A percentile compares a stretch with the other conserved stretches of the same genome.
phyloP scores from a whole-genome alignment of 2,329 filamentous ascomycete genomes.

The Fusarium foetens region DNA sequence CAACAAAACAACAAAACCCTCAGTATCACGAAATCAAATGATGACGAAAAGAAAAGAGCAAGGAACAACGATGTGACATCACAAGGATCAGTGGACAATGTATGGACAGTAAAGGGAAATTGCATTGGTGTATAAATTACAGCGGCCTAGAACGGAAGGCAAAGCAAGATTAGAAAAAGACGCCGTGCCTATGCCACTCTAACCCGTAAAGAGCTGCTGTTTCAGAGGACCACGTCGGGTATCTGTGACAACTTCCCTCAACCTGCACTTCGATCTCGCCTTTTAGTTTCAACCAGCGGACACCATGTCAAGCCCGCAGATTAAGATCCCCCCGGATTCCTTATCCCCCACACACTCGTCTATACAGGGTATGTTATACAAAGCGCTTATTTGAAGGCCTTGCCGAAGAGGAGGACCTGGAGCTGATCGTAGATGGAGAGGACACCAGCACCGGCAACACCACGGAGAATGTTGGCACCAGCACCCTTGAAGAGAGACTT shows the following conservation, averaged over 20 bases:
- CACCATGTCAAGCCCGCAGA: constrained; percentile 52
- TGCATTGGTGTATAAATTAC: constrained; percentile 72
- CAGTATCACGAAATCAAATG: not conserved
- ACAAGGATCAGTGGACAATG: not conserved
- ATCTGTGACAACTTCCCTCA: constrained; percentile 56
- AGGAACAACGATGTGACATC: not conserved
- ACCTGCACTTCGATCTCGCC: constrained; percentile 57
- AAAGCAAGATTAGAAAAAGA: constrained; percentile 57
- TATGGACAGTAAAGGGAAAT: constrained; percentile 57
- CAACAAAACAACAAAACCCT: not conserved
- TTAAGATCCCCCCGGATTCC: constrained; percentile 45
- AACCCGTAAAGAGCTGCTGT: constrained; percentile 57
- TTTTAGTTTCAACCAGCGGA: constrained; percentile 56
- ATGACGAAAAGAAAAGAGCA: not conserved
- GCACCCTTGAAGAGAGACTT: constrained; percentile 99
- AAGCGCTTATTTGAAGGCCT: constrained; percentile 86
- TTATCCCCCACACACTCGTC: constrained; percentile 49
- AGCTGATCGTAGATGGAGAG: constrained; percentile 99
- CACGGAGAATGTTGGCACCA: constrained; percentile 99
- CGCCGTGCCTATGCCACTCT: constrained; percentile 62
- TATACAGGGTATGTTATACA: constrained; percentile 54
- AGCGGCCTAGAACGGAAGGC: constrained; percentile 64
- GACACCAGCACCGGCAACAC: constrained; percentile 99
- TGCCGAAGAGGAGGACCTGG: constrained; percentile 99
- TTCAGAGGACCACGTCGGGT: constrained; percentile 53